A percentile compares a stretch with the other conserved stretches of the same genome.
These are phyloP conservation scores for Termitomyces heimii DNA, from an alignment of 768 basidiomycete species.

Conservation along the genomic window DNA sequence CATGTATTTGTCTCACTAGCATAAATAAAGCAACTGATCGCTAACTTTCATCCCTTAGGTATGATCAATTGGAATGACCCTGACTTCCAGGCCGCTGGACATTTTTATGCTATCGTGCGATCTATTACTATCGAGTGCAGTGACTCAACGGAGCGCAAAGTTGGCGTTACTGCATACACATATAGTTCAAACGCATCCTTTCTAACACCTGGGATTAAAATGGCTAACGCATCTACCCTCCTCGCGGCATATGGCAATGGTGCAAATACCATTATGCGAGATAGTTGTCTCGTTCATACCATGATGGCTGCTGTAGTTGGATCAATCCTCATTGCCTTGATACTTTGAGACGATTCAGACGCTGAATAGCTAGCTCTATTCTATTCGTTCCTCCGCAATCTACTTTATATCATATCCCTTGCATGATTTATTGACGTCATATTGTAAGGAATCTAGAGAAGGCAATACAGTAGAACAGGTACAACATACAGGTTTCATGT, in stretches of 20 bases:
- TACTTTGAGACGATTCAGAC: slow-evolving; percentile 11
- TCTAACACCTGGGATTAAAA: slow-evolving; percentile 44
- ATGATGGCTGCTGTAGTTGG: slow-evolving; percentile 20
- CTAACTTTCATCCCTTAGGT: slow-evolving; percentile 22
- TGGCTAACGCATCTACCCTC: slow-evolving; percentile 54
- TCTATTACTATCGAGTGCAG: slow-evolving; percentile 61
- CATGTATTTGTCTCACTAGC: slow-evolving; percentile 6
- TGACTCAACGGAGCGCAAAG: slow-evolving; percentile 34
- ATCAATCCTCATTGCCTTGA: slow-evolving; percentile 15
- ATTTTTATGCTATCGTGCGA: slow-evolving; percentile 63
- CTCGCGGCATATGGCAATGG: slow-evolving; percentile 31
- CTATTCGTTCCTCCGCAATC: background rate
- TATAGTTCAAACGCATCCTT: slow-evolving; percentile 52
- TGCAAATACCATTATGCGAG: slow-evolving; percentile 18
- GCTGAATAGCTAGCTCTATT: background rate
- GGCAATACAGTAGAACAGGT: background rate
- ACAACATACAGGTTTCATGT: slow-evolving; percentile 9
- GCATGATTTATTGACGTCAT: background rate
- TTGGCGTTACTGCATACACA: slow-evolving; percentile 56
- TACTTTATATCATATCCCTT: background rate
- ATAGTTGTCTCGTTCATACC: slow-evolving; percentile 7
- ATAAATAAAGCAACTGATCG: background rate
- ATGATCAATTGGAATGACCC: slow-evolving; percentile 79
- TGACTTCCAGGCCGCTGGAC: slow-evolving; percentile 69
- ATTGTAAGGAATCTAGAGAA: background rate